Conservation (phyloP, 2,329 filamentous ascomycete genomes). For the Ophiocordyceps unilateralis region DNA sequence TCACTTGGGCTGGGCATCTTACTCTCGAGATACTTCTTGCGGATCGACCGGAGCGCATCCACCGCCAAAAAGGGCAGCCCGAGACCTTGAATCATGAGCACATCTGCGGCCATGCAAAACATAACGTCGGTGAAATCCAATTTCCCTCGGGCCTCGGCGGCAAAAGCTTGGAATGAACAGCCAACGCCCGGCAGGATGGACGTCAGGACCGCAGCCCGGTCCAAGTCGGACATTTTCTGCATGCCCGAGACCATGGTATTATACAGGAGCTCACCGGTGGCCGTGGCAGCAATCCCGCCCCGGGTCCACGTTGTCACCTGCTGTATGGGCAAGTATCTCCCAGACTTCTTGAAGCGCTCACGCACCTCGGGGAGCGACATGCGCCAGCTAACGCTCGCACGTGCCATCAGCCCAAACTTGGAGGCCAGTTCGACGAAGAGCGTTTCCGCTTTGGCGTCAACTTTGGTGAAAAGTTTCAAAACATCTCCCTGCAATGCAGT, state of each 20-base stretch:
- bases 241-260: neutral
- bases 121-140: neutral
- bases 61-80: neutral
- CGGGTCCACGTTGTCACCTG: neutral
- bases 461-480: neutral
- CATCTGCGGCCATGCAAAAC: neutral
- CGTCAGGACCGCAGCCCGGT: neutral
- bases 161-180: neutral
- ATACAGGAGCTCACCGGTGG: neutral
- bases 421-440: neutral
- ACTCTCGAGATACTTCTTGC: neutral
- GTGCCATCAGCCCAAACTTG: neutral
- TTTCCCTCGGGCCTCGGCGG: neutral
- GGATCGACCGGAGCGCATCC: neutral
- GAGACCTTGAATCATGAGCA: neutral
- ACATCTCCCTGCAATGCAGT: neutral
- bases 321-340: neutral
- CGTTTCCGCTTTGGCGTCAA: neutral
- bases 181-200: neutral
- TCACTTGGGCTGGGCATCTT: neutral
- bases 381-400: neutral
- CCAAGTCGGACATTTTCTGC: neutral
- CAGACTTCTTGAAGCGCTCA: neutral
- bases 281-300: neutral
- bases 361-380: neutral